Conservation (phyloP, 805 yeast species). For the Myxozyma neglecta region DNA sequence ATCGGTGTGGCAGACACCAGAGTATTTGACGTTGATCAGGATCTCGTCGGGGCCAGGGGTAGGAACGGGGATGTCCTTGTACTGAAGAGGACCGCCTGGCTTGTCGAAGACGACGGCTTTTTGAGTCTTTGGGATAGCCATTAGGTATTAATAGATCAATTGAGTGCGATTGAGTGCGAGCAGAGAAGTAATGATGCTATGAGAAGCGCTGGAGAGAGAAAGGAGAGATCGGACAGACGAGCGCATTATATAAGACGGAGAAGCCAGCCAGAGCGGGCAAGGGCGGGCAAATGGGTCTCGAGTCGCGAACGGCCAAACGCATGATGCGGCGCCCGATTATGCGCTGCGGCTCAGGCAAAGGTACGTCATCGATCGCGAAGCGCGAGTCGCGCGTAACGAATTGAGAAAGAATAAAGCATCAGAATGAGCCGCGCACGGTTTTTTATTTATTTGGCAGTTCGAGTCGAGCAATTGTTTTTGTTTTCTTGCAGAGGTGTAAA, state of each 20-base stretch:
- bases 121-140: slow-evolving; percentile 61
- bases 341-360: neutral
- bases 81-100: slow-evolving; percentile 38
- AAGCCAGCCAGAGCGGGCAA: neutral
- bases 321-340: neutral
- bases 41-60: slow-evolving; percentile 74
- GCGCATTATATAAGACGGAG: neutral
- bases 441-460: too few relatives aligned
- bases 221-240: neutral
- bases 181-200: neutral
- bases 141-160: neutral
- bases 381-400: neutral
- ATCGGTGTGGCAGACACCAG: slow-evolving; percentile 94
- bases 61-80: slow-evolving; percentile 79
- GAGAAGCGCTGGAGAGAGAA: neutral
- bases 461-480: too few relatives aligned
- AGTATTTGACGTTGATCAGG: slow-evolving; percentile 75
- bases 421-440: too few relatives aligned
- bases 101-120: slow-evolving; percentile 45
- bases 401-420: too few relatives aligned
- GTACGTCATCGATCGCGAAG: neutral
- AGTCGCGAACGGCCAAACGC: neutral
- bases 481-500: too few relatives aligned
- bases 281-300: neutral
- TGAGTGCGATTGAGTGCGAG: neutral